Base-by-base conservation (phyloP, 1,284 basidiomycete genomes). In the Malassezia sympodialis region DNA sequence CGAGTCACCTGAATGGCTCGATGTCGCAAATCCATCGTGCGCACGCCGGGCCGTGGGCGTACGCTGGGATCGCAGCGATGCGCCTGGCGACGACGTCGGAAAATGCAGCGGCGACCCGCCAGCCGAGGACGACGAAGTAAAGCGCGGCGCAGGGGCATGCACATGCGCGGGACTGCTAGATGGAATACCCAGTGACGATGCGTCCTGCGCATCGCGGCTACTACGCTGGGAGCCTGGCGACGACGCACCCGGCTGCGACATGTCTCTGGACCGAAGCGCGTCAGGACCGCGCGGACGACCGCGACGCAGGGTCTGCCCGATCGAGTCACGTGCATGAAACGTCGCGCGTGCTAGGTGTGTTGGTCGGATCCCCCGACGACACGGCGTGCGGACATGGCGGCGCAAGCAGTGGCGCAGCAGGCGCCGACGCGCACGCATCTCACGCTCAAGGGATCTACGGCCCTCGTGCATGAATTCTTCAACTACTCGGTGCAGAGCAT, bases 391-490 rank as follows among this genome's bases (percentile, higher is more conserved):
- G 43, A 14, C 24, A 56, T 56, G 49, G 44, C 55, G 31, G 42
- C 42, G 10, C 55, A 57, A 26, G 55, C 50, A 3, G 49, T 52
- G 24, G 55, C 35, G 49, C 55, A 51, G 45, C 44, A 51, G 45
- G 64, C 71, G 17, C 56, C 65, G 11, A 65, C 66, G 12, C 60
- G 66, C 10, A 69, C 68, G 37, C 72, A 73, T 34, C 61, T 73
- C 12, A 91, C 89, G 1, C 84, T 99, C 76, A 93, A 96, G 73
- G 94, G 94, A 0, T 94, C 89, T 0, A 90, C 89, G 0, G 82
- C 84, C 42, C 81, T 96, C n/a, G 91, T 98, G 53, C 93, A 90
- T 14, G 94, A 99, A 73, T 96, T 98, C 80, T 96, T 99, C 81
- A 91, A 93, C 79, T 98, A 90, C 76, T 86, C 88, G 21, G 88